Evolutionary conservation across 1,284 basidiomycete genomes (phyloP), one percentile per base, ranked within the genome.

Genomic region (Limonomyces culmigenus): DNA sequence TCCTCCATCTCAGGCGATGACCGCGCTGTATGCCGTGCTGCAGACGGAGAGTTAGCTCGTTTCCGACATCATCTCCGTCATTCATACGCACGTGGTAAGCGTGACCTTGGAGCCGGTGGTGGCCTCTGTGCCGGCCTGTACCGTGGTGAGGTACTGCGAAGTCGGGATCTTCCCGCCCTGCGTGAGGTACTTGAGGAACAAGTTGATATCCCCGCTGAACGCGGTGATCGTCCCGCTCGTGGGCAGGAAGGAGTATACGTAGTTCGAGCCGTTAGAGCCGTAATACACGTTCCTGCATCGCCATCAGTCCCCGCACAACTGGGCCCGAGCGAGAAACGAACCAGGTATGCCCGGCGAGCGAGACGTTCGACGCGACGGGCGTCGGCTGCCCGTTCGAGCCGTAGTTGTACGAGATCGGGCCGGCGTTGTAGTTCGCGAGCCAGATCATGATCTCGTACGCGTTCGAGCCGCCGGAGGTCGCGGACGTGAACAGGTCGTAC

Each of bases 371-470:
- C 6, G 8, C 15, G 15, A 32, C 30, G 11, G 30, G 10, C 30
- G 15, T 16, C 10, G 30, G 30, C 11, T 17, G 8, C 10, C 30
- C 30, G 16, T 32, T 15, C 16, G 30, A 10, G 8, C 30, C 30
- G 30, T 32, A 32, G 11, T 11, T 32, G 30, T 32, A 32, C 11
- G 30, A 32, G 30, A 32, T 32, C 30, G 30, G 30, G 30, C 30
- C 30, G 10, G 30, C 30, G 42, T 67, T 65, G 54, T 53, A 60
- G 47, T 67, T 70, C 4, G 59, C 70, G 12, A 76, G 60, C 74
- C 75, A 77, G 40, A 78, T 52, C 74, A 78, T 78, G 42, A 75
- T 63, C 47, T 78, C 75, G 45, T 69, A 62, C 20, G 54, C 56
- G 41, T 62, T 60, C 14, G 58, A 52, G n/a, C 73, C 73, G 2